Evolutionary conservation across 352 stramenopile genomes (phyloP), one percentile per base, ranked within the genome.

Genomic region (Phytopythium helicoides): DNA sequence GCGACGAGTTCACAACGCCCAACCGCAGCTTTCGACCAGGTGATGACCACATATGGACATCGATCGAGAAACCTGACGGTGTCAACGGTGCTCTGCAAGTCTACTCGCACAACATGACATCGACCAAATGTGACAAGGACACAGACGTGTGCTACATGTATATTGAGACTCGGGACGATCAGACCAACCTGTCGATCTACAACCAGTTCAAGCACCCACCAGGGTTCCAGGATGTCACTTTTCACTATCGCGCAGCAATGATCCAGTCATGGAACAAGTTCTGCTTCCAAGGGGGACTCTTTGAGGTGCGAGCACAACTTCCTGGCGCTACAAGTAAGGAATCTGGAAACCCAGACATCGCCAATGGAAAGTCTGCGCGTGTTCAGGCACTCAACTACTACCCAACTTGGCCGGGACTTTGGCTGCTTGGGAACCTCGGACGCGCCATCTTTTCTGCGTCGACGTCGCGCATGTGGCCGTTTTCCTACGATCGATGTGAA

Each of bases 391-490:
- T 42, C 70, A 85, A 70, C 28, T 85, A 62, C 63, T 81, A 84
- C 37, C 68, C 70, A 8, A 81, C 70, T 7, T 98, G 91, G 90
- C 92, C 92, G 0, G 92, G 90, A n/a, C 81, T 98, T 46, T 98
- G 94, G 92, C 71, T 98, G 51, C 66, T 98, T 39, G 94, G 94
- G 10, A 97, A 98, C 72, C 66, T 98, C 10, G 92, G 87, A 6
- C 61, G 94, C 22, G 89, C 91, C 6, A 97, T 95, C 10, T 98
- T 97, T 58, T 90, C 93, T 28, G 76, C 62, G 0, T 91, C 74
- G 0, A 97, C 87, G 1, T 92, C 93, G 55, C 90, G 91, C 63
- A 86, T 97, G 52, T 98, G 94, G 94, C 94, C 94, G 0, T 98
- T 92, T 86, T 96, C 76, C 37, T 98, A 96, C 57, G 69, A 97